Base-by-base conservation (phyloP, 108 stramenopile species). In the Discostella stelligeroides region DNA sequence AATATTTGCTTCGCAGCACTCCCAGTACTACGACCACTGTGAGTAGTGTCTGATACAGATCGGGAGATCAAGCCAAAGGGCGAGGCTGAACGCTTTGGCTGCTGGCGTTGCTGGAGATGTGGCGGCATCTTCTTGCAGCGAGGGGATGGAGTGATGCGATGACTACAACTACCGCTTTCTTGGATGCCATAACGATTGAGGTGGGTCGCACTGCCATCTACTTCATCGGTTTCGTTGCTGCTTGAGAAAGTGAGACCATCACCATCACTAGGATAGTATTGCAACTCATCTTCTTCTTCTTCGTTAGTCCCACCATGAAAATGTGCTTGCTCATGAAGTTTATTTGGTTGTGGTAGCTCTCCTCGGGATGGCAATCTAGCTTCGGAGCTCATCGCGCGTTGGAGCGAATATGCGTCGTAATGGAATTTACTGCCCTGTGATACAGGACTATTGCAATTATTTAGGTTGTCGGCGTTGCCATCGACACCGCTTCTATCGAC, bases 31-130 rank as follows among this genome's bases (percentile, higher is more conserved):
- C n/a, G n/a, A n/a, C 43, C 11, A 34, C 18, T 69, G n/a, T 15
- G 18, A 13, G 64, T 37, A n/a, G 64, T 51, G 30, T 69, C 58
- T 0, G 53, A 56, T 43, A 23, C 25, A 41, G 53, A 56, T 56
- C 68, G 68, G 40, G 12, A 2, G 46, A 12, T 39, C n/a, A 12
- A 4, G 7, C 12, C 28, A 10, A 38, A 60, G 9, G 39, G 0
- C 1, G 11, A 66, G 42, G 24, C 4, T 25, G 13, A 29, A 46
- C 48, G 12, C 28, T 63, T 29, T 46, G 18, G 4, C 13, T 7
- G 14, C 50, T 50, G 37, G 34, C 30, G 34, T 49, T 53, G 50
- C 34, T 66, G 50, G 38, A 50, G 30, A 47, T 27, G 17, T 21
- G 17, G 47, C 17, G 47, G 47, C 21, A 34, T 34, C 6, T 3